Conservation (phyloP, 345 rosid species). For the Acer campestre region DNA sequence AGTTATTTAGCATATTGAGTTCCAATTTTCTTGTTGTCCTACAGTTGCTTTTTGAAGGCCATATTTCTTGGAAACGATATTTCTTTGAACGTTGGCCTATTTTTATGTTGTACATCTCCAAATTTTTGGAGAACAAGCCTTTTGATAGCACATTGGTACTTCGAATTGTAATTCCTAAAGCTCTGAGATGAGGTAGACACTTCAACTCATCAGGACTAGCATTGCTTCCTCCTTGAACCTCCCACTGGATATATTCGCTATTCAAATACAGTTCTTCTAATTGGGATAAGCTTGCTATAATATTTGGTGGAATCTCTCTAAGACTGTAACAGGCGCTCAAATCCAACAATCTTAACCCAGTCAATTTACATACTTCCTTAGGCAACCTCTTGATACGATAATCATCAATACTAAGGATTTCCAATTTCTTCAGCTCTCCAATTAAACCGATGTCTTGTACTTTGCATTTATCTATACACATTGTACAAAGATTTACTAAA, state of each 20-base stretch:
- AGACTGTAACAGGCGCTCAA: conserved; percentile 1
- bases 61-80: too few species aligned
- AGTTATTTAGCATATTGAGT: neutral
- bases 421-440: conserved; percentile 8
- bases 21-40: neutral
- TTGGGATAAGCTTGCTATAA: too few species aligned
- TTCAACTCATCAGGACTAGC: too few species aligned
- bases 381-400: conserved; percentile 25
- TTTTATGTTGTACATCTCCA: neutral
- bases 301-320: conserved; percentile 9
- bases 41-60: too few species aligned
- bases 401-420: conserved; percentile 11
- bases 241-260: conserved; percentile 21
- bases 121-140: neutral
- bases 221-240: conserved; percentile 5
- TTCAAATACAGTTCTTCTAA: too few species aligned
- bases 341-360: conserved; percentile 13
- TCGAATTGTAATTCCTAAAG: too few species aligned
- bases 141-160: neutral
- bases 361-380: conserved; percentile 24
- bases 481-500: too few species aligned
- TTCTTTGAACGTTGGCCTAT: neutral
- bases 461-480: neutral
- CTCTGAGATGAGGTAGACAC: too few species aligned
- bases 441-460: neutral